Percentiles rank a stretch among this genome's conserved stretches.
Evolutionary conservation across 2,329 filamentous ascomycete genomes (phyloP).

Genomic region (Clonostachys solani): DNA sequence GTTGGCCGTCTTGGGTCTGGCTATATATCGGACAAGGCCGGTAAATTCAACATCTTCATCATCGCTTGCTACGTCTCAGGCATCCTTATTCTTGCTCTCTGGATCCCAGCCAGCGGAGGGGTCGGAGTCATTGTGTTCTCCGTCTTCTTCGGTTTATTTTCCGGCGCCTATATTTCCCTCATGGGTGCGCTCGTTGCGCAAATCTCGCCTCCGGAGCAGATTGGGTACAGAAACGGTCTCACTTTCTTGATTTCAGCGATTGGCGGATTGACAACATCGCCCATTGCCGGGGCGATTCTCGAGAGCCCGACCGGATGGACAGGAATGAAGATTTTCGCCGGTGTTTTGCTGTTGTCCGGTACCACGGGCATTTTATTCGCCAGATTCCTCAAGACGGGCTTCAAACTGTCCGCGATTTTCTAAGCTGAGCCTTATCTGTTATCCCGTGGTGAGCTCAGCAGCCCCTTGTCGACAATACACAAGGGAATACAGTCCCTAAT

Average conservation of each 20-base stretch:
- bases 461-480: too few species aligned
- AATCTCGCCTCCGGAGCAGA: conserved; percentile 45
- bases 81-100: conserved; percentile 32
- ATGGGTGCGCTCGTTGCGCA: conserved; percentile 35
- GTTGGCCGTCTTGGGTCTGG: conserved; percentile 27
- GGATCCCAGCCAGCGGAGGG: conserved; percentile 27
- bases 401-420: background rate
- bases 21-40: conserved; percentile 24
- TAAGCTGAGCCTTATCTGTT: conserved; percentile 13
- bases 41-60: conserved; percentile 35
- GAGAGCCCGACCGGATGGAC: conserved; percentile 17
- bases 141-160: conserved; percentile 34
- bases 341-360: conserved; percentile 20
- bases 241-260: conserved; percentile 51
- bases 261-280: conserved; percentile 51
- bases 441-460: too few species aligned
- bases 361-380: conserved; percentile 7
- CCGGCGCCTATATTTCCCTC: conserved; percentile 32
- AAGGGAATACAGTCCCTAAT: too few species aligned
- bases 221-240: conserved; percentile 42
- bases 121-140: conserved; percentile 27
- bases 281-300: conserved; percentile 46
- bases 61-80: conserved; percentile 36
- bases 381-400: background rate
- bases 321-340: conserved; percentile 29